Evolutionary conservation across 2,329 filamentous ascomycete genomes (phyloP).

Genomic region (Colletotrichum gigasporum): DNA sequence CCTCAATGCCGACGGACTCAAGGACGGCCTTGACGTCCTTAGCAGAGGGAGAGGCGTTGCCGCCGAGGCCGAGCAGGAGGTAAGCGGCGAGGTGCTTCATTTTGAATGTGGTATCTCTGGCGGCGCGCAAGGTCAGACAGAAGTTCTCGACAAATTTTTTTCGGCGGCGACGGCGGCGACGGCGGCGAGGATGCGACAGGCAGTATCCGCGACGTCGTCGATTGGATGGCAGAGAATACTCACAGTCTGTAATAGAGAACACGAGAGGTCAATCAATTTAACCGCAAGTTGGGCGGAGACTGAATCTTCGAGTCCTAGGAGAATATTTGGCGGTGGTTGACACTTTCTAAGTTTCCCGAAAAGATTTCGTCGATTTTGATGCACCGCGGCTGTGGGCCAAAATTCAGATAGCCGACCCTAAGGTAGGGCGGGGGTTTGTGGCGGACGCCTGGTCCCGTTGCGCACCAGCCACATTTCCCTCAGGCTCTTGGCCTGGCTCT

Average conservation of each 20-base stretch:
- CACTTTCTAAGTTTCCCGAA: slow-evolving; percentile 33
- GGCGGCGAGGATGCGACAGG: slow-evolving; percentile 5
- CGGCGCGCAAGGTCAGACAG: slow-evolving; percentile 29
- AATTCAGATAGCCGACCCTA: slow-evolving; percentile 30
- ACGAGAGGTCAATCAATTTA: slow-evolving; percentile 99
- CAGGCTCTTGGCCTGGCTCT: too few species aligned
- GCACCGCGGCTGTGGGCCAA: slow-evolving; percentile 27
- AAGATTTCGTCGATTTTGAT: slow-evolving; percentile 40
- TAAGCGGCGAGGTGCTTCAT: slow-evolving; percentile 99
- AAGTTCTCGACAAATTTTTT: slow-evolving; percentile 31
- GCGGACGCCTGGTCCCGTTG: not conserved
- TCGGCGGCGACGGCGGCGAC: not conserved
- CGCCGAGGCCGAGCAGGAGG: slow-evolving; percentile 94
- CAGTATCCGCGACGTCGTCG: not conserved
- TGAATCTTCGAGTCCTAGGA: slow-evolving; percentile 93
- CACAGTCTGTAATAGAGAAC: slow-evolving; percentile 63
- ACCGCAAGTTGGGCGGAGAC: slow-evolving; percentile 98
- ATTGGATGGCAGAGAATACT: slow-evolving; percentile 38
- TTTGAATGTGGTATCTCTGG: slow-evolving; percentile 65
- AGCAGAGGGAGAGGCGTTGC: slow-evolving; percentile 89
- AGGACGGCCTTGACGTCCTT: slow-evolving; percentile 89
- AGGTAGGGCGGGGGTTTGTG: slow-evolving; percentile 25
- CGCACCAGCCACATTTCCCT: slow-evolving; percentile 9
- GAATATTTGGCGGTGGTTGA: slow-evolving; percentile 33
- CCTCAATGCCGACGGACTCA: slow-evolving; percentile 93